These are phyloP conservation scores for Ceratocystis ficicola DNA, from an alignment of 2,329 filamentous ascomycete species.

Conservation along the genomic window DNA sequence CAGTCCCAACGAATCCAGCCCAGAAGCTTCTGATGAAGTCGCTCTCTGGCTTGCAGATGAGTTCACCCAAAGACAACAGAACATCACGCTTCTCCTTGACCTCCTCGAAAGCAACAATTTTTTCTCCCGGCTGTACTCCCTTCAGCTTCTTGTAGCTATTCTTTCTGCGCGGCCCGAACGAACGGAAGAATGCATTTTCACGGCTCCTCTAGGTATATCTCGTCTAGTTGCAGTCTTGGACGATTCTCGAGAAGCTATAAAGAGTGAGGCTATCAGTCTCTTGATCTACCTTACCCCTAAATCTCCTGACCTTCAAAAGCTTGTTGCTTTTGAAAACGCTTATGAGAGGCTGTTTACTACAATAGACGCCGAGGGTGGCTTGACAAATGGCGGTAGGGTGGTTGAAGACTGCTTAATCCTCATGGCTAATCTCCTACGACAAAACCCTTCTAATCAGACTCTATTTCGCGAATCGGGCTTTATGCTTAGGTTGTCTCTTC, in stretches of 20 bases:
- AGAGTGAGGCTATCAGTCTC: constrained; percentile 77
- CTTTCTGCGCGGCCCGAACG: constrained; percentile 74
- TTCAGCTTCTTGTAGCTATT: constrained; percentile 81
- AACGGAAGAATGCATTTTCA: constrained; percentile 88
- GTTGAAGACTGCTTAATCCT: constrained; percentile 90
- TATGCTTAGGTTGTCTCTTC: constrained; percentile 55
- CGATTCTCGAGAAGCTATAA: constrained; percentile 72
- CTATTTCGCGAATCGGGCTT: constrained; percentile 86
- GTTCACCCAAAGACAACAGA: constrained; percentile 95
- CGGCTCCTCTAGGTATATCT: constrained; percentile 76
- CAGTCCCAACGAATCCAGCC: constrained; percentile 55
- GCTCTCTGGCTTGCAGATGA: constrained; percentile 93
- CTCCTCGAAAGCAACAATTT: constrained; percentile 81
- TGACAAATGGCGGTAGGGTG: constrained; percentile 70
- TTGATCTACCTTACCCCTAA: constrained; percentile 78
- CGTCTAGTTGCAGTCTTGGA: constrained; percentile 74
- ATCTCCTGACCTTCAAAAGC: constrained; percentile 80
- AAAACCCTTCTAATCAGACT: constrained; percentile 85
- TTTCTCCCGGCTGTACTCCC: constrained; percentile 78
- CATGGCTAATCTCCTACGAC: constrained; percentile 72
- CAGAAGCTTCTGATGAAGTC: constrained; percentile 92
- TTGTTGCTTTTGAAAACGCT: constrained; percentile 89
- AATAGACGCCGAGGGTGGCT: constrained; percentile 66
- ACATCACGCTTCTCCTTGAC: constrained; percentile 79
- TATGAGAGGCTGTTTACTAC: constrained; percentile 79